Evolutionary conservation across 23 red algal genomes (phyloP).

Genomic region (Porphyridium purpureum): DNA sequence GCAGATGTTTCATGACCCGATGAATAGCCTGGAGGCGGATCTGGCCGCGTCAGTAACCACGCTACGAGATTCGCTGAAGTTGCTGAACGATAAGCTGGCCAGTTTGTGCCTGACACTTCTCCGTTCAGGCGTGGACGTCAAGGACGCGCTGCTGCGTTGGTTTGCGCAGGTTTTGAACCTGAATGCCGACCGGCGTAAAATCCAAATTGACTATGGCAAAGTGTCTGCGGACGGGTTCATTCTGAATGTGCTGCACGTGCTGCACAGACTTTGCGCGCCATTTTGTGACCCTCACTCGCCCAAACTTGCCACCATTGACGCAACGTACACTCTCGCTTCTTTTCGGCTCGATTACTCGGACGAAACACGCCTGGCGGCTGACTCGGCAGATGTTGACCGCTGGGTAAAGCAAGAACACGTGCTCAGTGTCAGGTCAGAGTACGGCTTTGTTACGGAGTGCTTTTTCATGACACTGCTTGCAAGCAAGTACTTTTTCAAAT

Average conservation of each 20-base stretch:
- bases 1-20: neutral
- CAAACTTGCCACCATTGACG: constrained; percentile 66
- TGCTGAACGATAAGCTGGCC: neutral
- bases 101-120: neutral
- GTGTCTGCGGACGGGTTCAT: constrained; percentile 71
- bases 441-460: constrained; percentile 76
- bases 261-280: constrained; percentile 56
- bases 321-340: constrained; percentile 33
- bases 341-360: constrained; percentile 62
- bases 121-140: neutral
- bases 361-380: constrained; percentile 76
- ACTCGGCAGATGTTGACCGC: constrained; percentile 37
- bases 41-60: too few species aligned
- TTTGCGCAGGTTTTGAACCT: constrained; percentile 39
- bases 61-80: neutral
- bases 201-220: constrained; percentile 29
- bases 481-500: constrained; percentile 41
- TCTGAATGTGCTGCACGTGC: constrained; percentile 73
- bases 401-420: constrained; percentile 3
- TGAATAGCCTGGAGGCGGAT: neutral
- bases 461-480: constrained; percentile 91
- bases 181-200: constrained; percentile 44
- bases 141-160: constrained; percentile 48
- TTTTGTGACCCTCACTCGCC: constrained; percentile 62
- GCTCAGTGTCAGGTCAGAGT: constrained; percentile 6